phyloP scores from a whole-genome alignment of 176 grass and related monocot species.

The Typha latifolia region DNA sequence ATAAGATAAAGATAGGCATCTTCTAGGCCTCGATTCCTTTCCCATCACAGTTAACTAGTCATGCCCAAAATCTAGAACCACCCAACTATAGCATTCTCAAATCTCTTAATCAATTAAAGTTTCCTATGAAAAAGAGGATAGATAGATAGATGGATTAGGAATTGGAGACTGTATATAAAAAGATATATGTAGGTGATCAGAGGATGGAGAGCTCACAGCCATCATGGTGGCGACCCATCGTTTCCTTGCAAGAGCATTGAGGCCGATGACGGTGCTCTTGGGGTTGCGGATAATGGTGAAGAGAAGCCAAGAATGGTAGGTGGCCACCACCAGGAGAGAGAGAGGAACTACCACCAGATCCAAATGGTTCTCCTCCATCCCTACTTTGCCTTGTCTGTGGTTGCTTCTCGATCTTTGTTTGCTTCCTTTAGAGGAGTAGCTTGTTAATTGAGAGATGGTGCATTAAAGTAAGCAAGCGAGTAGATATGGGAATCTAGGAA shows the following conservation, averaged over 20 bases:
- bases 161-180: too few relatives aligned
- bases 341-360: constrained; percentile 74
- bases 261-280: constrained; percentile 49
- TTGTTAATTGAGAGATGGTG: too few relatives aligned
- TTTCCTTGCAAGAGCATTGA: constrained; percentile 50
- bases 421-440: not conserved
- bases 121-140: too few relatives aligned
- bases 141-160: too few relatives aligned
- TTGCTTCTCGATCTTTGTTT: not conserved
- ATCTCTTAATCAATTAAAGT: too few relatives aligned
- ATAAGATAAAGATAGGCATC: too few relatives aligned
- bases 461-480: not conserved
- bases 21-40: too few relatives aligned
- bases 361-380: constrained; percentile 41
- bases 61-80: too few relatives aligned
- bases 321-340: constrained; percentile 28
- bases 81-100: too few relatives aligned
- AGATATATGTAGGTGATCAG: too few relatives aligned
- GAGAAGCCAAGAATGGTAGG: constrained; percentile 66
- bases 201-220: constrained; percentile 34
- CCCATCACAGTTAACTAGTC: too few relatives aligned
- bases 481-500: too few relatives aligned
- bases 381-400: not conserved
- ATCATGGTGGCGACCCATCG: constrained; percentile 71
- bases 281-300: constrained; percentile 39